Percentiles rank a stretch among this genome's conserved stretches.
phyloP scores from a whole-genome alignment of 345 rosid species.

The Capsella bursapastoris region DNA sequence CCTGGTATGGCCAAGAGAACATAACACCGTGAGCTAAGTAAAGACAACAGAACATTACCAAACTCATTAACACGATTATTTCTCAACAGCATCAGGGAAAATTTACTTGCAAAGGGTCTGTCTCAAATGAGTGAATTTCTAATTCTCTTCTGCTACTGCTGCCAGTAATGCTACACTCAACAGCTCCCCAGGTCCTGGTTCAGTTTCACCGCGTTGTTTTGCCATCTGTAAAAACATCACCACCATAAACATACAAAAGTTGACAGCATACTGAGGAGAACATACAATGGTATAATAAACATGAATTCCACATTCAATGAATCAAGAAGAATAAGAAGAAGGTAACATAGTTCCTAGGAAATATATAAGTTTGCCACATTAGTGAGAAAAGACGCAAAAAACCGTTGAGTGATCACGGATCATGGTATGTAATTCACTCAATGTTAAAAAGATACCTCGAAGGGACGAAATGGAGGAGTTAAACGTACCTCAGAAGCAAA shows the following conservation, averaged over 20 bases:
- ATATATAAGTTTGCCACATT: too few species aligned
- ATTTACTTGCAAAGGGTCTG: slow-evolving; percentile 81
- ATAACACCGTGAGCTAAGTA: neutral
- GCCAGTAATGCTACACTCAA: slow-evolving; percentile 88
- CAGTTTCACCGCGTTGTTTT: slow-evolving; percentile 79
- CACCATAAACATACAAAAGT: slow-evolving; percentile 38
- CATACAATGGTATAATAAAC: neutral
- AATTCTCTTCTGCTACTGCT: slow-evolving; percentile 86
- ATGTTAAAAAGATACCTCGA: neutral
- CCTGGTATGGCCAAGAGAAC: slow-evolving; percentile 73
- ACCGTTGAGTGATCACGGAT: neutral
- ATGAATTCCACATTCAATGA: slow-evolving; percentile 5
- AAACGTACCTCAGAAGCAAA: slow-evolving; percentile 68
- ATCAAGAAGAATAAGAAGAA: slow-evolving; percentile 12
- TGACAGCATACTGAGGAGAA: slow-evolving; percentile 9
- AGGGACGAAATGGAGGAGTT: slow-evolving; percentile 13
- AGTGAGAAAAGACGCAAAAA: too few species aligned
- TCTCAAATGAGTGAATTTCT: slow-evolving; percentile 90
- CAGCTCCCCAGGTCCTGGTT: slow-evolving; percentile 64
- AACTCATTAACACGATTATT: neutral
- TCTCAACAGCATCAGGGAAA: neutral
- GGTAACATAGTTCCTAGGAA: neutral
- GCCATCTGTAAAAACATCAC: slow-evolving; percentile 69
- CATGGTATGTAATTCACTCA: neutral
- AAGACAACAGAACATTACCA: slow-evolving; percentile 20